Evolutionary conservation across 2,329 filamentous ascomycete species (phyloP).

Genomic region (Drechslerella coelobrocha): DNA sequence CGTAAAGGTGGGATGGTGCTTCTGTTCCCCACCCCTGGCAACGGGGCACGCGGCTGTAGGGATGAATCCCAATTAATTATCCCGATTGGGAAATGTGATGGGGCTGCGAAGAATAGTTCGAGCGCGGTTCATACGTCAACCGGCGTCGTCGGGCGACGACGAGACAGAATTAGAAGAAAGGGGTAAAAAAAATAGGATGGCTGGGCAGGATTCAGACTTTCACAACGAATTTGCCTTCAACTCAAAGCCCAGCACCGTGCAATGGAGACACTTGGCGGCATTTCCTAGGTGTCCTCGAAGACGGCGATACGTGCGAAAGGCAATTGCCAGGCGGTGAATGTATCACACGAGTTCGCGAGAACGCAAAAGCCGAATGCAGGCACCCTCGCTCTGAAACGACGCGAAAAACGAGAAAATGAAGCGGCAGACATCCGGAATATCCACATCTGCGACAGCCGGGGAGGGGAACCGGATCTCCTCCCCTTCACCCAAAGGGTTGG

Average conservation of each 20-base stretch:
- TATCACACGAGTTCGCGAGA: constrained; percentile 6
- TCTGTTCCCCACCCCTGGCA: constrained; percentile 8
- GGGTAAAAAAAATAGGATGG: constrained; percentile 24
- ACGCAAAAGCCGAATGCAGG: constrained; percentile 12
- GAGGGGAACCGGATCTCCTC: constrained; percentile 45
- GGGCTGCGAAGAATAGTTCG: constrained; percentile 4
- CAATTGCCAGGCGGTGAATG: constrained; percentile 1
- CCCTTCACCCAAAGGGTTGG: constrained; percentile 38
- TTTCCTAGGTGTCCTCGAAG: neutral
- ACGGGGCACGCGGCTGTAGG: constrained; percentile 16
- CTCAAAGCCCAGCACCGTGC: neutral
- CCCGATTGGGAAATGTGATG: constrained; percentile 46
- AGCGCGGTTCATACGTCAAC: constrained; percentile 13
- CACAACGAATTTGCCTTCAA: neutral
- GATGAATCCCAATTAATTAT: constrained; percentile 32
- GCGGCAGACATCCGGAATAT: constrained; percentile 13
- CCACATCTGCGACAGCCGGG: constrained; percentile 18
- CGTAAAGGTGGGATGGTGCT: neutral
- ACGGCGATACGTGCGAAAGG: constrained; percentile 4
- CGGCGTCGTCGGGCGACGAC: constrained; percentile 14
- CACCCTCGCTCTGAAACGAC: constrained; percentile 19
- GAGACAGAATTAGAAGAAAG: neutral
- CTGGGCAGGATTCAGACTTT: constrained; percentile 25
- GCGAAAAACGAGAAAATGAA: neutral
- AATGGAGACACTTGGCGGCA: neutral